Evolutionary conservation across 805 yeast species (phyloP).

Genomic region (Henningerozyma blattae): DNA sequence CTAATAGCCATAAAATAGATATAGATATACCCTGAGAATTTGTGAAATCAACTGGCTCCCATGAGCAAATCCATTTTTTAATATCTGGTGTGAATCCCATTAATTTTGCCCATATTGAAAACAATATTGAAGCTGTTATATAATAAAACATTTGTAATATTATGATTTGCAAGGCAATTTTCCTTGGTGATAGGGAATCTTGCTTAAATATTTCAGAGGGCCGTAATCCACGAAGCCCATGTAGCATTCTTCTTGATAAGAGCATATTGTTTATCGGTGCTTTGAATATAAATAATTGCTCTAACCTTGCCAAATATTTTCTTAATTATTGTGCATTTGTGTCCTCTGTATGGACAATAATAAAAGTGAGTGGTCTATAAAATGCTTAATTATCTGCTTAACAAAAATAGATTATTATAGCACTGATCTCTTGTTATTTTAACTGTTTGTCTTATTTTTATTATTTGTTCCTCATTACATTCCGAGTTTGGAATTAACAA

Average conservation of each 20-base stretch:
- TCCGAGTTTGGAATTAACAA: too few species aligned
- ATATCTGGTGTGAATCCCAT: constrained; percentile 59
- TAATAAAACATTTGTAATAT: constrained; percentile 73
- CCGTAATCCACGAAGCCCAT: constrained; percentile 18
- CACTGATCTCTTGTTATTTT: too few species aligned
- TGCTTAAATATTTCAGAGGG: constrained; percentile 23
- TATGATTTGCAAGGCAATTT: constrained; percentile 59
- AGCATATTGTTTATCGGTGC: too few species aligned
- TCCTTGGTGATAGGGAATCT: constrained; percentile 43
- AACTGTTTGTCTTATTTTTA: too few species aligned
- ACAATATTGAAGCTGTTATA: constrained; percentile 52
- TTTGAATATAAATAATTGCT: too few species aligned
- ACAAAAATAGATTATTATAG: too few species aligned
- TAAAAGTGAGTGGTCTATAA: too few species aligned
- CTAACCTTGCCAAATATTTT: too few species aligned
- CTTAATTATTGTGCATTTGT: neutral
- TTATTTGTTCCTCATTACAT: too few species aligned
- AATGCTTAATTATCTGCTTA: too few species aligned
- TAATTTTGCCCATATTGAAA: constrained; percentile 52
- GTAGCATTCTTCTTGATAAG: constrained; percentile 15
- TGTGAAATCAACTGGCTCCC: constrained; percentile 61
- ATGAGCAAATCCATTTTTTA: constrained; percentile 60
- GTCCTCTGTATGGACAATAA: neutral
- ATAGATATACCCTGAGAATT: constrained; percentile 74
- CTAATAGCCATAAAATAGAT: constrained; percentile 68